A percentile compares a stretch with the other conserved stretches of the same genome.
Evolutionary conservation across 75 land plant genomes (phyloP).

Genomic region (Ceratopteris richardii): DNA sequence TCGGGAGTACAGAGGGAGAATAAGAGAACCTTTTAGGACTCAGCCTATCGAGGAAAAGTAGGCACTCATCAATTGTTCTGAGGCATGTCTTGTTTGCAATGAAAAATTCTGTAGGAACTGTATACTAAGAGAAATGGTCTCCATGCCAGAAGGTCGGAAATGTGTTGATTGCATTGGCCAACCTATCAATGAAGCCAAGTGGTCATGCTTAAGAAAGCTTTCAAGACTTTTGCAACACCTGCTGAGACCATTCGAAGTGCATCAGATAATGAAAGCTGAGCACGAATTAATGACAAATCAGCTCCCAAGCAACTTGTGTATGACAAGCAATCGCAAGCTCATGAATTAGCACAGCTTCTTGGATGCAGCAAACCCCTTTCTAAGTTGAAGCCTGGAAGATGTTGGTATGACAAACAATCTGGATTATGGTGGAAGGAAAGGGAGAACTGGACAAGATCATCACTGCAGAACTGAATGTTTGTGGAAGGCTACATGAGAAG

Average conservation of each 20-base stretch:
- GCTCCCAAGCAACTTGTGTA: constrained; percentile 67
- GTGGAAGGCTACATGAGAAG: constrained; percentile 44
- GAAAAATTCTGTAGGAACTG: constrained; percentile 85
- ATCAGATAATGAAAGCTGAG: constrained; percentile 90
- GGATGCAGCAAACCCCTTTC: constrained; percentile 66
- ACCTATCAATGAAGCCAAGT: constrained; percentile 62
- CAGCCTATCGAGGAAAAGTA: no score
- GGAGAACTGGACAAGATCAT: constrained; percentile 67
- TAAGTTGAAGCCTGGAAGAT: constrained; percentile 78
- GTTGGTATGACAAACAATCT: constrained; percentile 97
- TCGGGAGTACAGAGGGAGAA: no score
- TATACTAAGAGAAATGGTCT: constrained; percentile 88
- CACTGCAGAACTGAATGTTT: constrained; percentile 66
- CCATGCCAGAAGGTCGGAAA: constrained; percentile 99
- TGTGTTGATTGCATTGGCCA: constrained; percentile 79
- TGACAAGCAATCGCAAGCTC: constrained; percentile 48
- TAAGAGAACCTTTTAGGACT: no score
- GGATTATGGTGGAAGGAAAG: constrained; percentile 99
- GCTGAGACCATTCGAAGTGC: constrained; percentile 64
- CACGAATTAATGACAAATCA: constrained; percentile 79
- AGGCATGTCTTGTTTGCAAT: constrained; percentile 81
- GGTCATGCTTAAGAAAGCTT: constrained; percentile 69
- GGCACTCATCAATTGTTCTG: no score
- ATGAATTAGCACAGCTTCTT: constrained; percentile 61
- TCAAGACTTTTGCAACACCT: constrained; percentile 74